A percentile compares a stretch with the other conserved stretches of the same genome.
Conservation (phyloP, 805 yeast genomes). For the Metschnikowia shivogae region DNA sequence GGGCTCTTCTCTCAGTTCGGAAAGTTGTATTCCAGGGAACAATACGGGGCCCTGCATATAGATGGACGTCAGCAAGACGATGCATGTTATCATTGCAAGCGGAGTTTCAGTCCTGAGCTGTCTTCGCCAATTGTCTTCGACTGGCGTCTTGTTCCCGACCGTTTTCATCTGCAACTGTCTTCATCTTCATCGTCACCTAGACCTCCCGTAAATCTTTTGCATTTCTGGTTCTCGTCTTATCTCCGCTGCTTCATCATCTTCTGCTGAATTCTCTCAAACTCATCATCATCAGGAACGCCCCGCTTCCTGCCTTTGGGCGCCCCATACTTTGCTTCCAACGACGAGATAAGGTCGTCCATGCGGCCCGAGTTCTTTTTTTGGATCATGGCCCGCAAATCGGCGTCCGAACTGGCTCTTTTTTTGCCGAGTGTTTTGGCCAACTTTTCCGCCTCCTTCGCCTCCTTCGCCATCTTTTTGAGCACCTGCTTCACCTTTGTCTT, state of each 20-base stretch:
- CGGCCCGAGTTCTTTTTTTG: conserved; percentile 41
- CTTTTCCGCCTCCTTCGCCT: conserved; percentile 60
- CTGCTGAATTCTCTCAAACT: conserved; percentile 44
- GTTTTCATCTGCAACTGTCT: no score
- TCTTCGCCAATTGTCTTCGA: no score
- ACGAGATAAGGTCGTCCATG: conserved; percentile 44
- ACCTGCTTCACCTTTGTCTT: conserved; percentile 45
- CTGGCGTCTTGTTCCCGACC: no score
- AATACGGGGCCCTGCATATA: no score
- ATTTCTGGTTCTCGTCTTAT: neutral
- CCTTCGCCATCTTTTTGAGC: conserved; percentile 51
- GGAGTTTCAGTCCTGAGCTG: no score
- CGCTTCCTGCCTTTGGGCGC: conserved; percentile 33
- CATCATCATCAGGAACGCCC: conserved; percentile 43
- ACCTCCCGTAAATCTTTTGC: neutral
- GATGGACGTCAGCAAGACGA: no score
- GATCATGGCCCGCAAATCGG: conserved; percentile 47
- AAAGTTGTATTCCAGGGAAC: no score
- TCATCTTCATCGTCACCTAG: neutral
- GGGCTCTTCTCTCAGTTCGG: no score
- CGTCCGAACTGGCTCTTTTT: conserved; percentile 26
- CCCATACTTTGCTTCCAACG: conserved; percentile 49
- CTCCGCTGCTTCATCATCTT: conserved; percentile 3
- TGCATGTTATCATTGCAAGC: no score
- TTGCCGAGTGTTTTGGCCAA: conserved; percentile 36